Conservation (phyloP, 108 stramenopile genomes). For the Pseudonitzschia delicatissima region DNA sequence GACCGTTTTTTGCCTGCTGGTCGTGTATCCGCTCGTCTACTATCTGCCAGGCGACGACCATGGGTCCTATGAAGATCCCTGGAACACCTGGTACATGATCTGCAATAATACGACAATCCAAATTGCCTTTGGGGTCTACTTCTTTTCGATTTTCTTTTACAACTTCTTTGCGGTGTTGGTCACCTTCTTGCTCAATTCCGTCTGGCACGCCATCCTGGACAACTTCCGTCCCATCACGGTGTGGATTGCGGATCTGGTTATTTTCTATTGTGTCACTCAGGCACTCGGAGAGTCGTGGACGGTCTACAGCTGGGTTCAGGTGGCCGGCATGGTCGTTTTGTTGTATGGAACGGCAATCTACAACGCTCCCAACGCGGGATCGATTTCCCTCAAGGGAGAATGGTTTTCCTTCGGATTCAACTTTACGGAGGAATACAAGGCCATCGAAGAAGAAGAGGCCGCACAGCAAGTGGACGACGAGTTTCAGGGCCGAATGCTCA, state of each 20-base stretch:
- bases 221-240: slow-evolving; percentile 95
- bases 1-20: slow-evolving; percentile 61
- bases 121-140: slow-evolving; percentile 70
- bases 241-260: slow-evolving; percentile 84
- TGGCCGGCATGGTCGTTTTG: slow-evolving; percentile 85
- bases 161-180: slow-evolving; percentile 94
- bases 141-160: slow-evolving; percentile 86
- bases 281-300: slow-evolving; percentile 92
- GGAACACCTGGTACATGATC: slow-evolving; percentile 78
- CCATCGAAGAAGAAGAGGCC: slow-evolving; percentile 46
- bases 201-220: slow-evolving; percentile 98
- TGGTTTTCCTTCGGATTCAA: slow-evolving; percentile 68
- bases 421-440: slow-evolving; percentile 59
- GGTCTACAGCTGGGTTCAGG: slow-evolving; percentile 76
- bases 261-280: slow-evolving; percentile 77
- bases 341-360: slow-evolving; percentile 95
- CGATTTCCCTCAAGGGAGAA: slow-evolving; percentile 65
- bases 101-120: slow-evolving; percentile 60
- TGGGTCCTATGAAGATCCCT: slow-evolving; percentile 86
- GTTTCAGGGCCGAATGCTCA: slow-evolving; percentile 41
- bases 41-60: slow-evolving; percentile 85
- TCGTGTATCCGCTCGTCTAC: slow-evolving; percentile 85
- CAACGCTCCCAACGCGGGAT: slow-evolving; percentile 91
- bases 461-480: slow-evolving; percentile 52
- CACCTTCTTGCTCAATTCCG: slow-evolving; percentile 84